These are phyloP conservation scores for Funneliformis geosporum DNA, from an alignment of 192 early-diverging fungal species.

Conservation along the genomic window DNA sequence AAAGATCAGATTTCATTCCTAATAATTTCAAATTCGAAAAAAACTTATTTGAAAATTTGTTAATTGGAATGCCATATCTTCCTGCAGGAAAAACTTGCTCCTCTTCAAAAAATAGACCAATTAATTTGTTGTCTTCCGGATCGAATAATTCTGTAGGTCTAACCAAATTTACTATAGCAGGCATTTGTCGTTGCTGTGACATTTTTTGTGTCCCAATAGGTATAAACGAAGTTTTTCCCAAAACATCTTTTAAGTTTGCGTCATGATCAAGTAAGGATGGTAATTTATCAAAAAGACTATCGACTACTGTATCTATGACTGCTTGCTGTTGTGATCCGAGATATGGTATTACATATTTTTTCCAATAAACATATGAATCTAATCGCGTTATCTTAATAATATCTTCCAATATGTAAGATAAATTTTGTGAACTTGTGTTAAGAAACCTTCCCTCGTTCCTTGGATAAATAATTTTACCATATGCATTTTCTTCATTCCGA, in stretches of 20 bases:
- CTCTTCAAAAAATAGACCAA: constrained; percentile 5
- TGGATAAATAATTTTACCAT: background rate
- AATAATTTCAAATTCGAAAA: background rate
- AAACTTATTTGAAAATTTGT: background rate
- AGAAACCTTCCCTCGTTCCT: background rate
- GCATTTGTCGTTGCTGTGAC: background rate
- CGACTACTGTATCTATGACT: background rate
- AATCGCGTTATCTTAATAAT: background rate
- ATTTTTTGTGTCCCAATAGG: background rate
- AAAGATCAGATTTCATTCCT: background rate
- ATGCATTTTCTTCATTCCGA: background rate
- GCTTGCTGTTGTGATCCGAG: background rate
- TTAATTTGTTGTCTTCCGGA: background rate
- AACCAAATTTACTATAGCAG: background rate
- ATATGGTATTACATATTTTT: background rate
- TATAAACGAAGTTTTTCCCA: background rate
- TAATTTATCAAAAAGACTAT: background rate
- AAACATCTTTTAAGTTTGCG: background rate
- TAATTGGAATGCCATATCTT: too few species aligned
- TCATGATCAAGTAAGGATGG: background rate
- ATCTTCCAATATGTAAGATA: background rate
- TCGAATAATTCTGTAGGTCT: constrained; percentile 8
- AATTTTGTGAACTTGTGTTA: background rate
- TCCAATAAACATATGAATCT: background rate
- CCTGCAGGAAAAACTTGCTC: background rate